phyloP scores from a whole-genome alignment of 345 rosid genomes.

The Cochlearia excelsa region DNA sequence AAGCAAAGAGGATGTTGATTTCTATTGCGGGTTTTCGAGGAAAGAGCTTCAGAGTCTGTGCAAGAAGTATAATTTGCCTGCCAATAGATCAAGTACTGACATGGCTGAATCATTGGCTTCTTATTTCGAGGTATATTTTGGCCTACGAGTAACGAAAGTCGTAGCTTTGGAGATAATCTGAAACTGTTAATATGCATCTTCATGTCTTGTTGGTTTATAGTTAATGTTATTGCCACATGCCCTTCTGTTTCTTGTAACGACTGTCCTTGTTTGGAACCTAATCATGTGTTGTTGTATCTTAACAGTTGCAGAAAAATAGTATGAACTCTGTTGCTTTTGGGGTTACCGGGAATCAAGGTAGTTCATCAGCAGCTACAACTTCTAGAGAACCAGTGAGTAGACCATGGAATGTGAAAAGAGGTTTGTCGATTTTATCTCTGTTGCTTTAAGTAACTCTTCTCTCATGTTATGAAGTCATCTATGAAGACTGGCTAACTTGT shows the following conservation, averaged over 20 bases:
- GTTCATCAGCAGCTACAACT: constrained; percentile 27
- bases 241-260: constrained; percentile 16
- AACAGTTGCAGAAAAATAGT: constrained; percentile 44
- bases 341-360: constrained; percentile 30
- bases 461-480: constrained; percentile 2
- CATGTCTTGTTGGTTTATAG: constrained; percentile 16
- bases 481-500: constrained; percentile 1
- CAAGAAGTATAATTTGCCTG: constrained; percentile 66
- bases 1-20: constrained; percentile 45
- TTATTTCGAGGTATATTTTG: constrained; percentile 41
- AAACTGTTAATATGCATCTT: constrained; percentile 14
- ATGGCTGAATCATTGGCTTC: constrained; percentile 59
- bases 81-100: constrained; percentile 59
- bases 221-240: constrained; percentile 19
- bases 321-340: constrained; percentile 30
- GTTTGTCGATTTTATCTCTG: constrained; percentile 21
- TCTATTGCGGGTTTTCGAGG: constrained; percentile 47
- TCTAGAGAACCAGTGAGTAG: constrained; percentile 34
- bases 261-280: constrained; percentile 2
- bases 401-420: constrained; percentile 36
- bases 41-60: constrained; percentile 76
- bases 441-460: constrained; percentile 3
- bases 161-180: constrained; percentile 3
- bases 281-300: constrained; percentile 26
- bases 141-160: neutral